Percentiles rank a stretch among this genome's conserved stretches.
Conservation (phyloP, 106 monocot species). For the Posidonia australis region DNA sequence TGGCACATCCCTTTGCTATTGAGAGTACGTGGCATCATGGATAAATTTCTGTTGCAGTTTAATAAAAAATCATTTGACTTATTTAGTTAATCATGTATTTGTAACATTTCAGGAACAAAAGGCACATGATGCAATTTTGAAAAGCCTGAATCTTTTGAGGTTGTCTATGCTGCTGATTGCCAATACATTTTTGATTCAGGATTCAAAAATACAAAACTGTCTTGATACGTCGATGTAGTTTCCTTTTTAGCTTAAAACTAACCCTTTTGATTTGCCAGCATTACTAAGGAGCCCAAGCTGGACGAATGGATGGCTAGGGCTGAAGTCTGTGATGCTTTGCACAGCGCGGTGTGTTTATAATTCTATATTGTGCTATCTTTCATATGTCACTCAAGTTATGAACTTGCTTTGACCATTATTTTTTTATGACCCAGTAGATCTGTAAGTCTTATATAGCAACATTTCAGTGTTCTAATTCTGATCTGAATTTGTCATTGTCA, state of each 20-base stretch:
- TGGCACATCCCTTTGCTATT: slow-evolving; percentile 89
- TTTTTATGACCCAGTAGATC: too few species aligned
- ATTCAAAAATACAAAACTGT: neutral
- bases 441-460: too few species aligned
- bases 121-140: slow-evolving; percentile 81
- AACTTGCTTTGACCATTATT: too few species aligned
- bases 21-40: slow-evolving; percentile 32
- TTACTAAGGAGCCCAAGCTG: slow-evolving; percentile 40
- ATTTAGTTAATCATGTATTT: neutral
- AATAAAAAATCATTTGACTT: too few species aligned
- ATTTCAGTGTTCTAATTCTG: too few species aligned
- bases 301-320: slow-evolving; percentile 69
- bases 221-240: neutral
- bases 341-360: slow-evolving; percentile 39
- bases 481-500: neutral
- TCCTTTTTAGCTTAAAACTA: neutral
- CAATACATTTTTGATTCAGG: neutral
- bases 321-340: slow-evolving; percentile 44
- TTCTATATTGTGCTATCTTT: slow-evolving; percentile 2
- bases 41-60: neutral
- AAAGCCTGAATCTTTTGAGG: slow-evolving; percentile 50
- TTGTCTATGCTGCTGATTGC: slow-evolving; percentile 13
- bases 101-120: slow-evolving; percentile 56
- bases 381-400: too few species aligned
- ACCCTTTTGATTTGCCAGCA: slow-evolving; percentile 18